These are phyloP conservation scores for Naganishia kalamii DNA, from an alignment of 768 basidiomycete species.

Conservation along the genomic window DNA sequence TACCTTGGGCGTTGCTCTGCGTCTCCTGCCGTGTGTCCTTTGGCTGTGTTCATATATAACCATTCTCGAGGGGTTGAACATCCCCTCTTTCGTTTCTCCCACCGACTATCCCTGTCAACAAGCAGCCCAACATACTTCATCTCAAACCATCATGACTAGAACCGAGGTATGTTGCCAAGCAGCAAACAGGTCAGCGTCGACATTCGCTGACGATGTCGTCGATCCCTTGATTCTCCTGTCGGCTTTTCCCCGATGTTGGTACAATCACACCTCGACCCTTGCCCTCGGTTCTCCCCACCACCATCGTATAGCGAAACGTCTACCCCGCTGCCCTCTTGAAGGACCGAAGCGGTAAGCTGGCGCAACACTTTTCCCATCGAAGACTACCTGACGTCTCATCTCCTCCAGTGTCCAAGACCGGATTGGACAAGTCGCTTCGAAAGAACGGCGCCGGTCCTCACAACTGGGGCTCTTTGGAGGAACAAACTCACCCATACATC, in stretches of 20 bases:
- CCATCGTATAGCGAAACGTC: conserved; percentile 34
- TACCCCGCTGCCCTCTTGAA: conserved; percentile 39
- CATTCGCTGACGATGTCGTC: not conserved
- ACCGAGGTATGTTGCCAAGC: conserved; percentile 17
- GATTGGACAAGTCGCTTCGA: conserved; percentile 63
- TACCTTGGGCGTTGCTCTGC: not conserved
- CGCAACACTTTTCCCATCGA: too few relatives aligned
- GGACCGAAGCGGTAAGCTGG: conserved; percentile 30
- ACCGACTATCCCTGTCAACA: not conserved
- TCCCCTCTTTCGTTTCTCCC: not conserved
- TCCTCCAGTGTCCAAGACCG: conserved; percentile 56
- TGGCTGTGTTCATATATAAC: not conserved
- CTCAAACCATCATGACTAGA: conserved; percentile 14
- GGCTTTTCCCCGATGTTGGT: not conserved
- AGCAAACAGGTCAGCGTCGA: not conserved
- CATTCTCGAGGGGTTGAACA: not conserved
- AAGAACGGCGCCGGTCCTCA: conserved; percentile 75
- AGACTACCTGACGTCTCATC: not conserved
- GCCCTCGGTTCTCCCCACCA: not conserved
- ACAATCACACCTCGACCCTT: not conserved
- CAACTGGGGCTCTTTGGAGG: conserved; percentile 72
- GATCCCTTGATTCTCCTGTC: not conserved
- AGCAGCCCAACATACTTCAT: not conserved
- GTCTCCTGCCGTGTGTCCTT: not conserved
- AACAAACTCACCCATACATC: conserved; percentile 50